phyloP scores from a whole-genome alignment of 352 stramenopile genomes.

The Globisporangium spinosum region DNA sequence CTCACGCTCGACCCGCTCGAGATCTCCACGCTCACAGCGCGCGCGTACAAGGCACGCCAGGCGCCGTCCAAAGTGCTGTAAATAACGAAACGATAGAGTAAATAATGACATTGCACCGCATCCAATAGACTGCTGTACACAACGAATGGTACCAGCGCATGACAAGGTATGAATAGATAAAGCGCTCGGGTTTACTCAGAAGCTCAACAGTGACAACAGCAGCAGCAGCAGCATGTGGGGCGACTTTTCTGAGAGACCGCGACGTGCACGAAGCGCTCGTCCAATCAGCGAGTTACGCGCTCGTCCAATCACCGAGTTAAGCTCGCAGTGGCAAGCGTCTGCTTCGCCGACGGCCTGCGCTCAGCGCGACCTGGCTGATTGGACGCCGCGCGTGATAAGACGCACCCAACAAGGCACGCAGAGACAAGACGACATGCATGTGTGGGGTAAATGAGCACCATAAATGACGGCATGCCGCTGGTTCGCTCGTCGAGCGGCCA shows the following conservation, averaged over 20 bases:
- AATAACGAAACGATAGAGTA: not conserved
- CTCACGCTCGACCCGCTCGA: constrained; percentile 21
- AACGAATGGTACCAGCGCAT: not conserved
- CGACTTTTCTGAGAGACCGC: not conserved
- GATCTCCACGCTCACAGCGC: constrained; percentile 19
- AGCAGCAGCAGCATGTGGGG: not conserved
- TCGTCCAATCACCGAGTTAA: not conserved
- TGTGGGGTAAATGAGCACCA: too few relatives aligned
- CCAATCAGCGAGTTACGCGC: not conserved
- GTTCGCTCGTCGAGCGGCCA: not conserved
- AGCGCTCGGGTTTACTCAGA: not conserved
- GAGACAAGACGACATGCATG: not conserved
- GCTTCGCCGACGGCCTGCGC: not conserved
- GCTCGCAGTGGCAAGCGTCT: not conserved
- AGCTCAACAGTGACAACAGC: not conserved
- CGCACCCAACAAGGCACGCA: not conserved
- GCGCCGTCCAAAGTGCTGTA: constrained; percentile 15
- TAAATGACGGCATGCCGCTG: too few relatives aligned
- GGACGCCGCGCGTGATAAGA: constrained; percentile 10
- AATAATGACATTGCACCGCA: not conserved
- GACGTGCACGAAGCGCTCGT: not conserved
- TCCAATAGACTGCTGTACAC: not conserved
- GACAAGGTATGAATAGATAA: too few relatives aligned
- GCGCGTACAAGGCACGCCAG: constrained; percentile 9
- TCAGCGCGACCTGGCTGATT: constrained; percentile 3